Base-by-base conservation (phyloP, 2,329 filamentous ascomycete genomes). In the Calonectria crousiana region DNA sequence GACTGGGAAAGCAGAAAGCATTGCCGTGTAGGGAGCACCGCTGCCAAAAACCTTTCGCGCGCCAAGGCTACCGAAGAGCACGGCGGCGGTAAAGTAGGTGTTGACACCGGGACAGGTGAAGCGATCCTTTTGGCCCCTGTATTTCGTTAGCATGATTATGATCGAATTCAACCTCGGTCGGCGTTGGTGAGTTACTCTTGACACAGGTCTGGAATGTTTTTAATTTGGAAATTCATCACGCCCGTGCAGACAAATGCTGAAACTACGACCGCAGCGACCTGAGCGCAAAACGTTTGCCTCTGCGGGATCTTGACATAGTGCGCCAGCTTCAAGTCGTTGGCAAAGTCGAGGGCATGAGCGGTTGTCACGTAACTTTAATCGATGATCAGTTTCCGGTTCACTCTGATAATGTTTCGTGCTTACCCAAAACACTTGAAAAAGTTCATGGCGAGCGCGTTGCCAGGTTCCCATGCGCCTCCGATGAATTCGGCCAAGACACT, bases 291-390 rank as follows among this genome's bases (percentile, higher is more conserved):
- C 0, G 83, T 84, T 38, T 84, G 78, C 0, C 84, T 80, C n/a
- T 83, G 84, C 8, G 84, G 83, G 16, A 85, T 80, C 78, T 89
- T 89, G 77, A 89, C 85, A 76, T 89, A 89, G 32, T 85, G 84
- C 1, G 82, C 84, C 0, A 85, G 76, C 69, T 85, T 85, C 4
- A 84, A 78, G 38, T 83, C 85, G 41, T 79, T 84, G 66, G 76
- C 81, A 58, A 86, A 86, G 30, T 82, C 80, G 0, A 86, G 78
- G 0, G 84, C 84, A 14, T 86, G 84, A 0, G 82, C 83, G 1
- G 81, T 81, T 0, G 84, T 84, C 13, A 85, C 81, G 56, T 84
- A 49, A 23, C 60, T 65, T 28, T 8, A 3, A 4, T 23, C 44
- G 8, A 26, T 32, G 3, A 34, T 65, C 10, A 65, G 60, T 8